Evolutionary conservation across 495 filamentous ascomycete species (phyloP), one percentile per base, ranked within the genome.

Genomic region (Xylaria telfairii): DNA sequence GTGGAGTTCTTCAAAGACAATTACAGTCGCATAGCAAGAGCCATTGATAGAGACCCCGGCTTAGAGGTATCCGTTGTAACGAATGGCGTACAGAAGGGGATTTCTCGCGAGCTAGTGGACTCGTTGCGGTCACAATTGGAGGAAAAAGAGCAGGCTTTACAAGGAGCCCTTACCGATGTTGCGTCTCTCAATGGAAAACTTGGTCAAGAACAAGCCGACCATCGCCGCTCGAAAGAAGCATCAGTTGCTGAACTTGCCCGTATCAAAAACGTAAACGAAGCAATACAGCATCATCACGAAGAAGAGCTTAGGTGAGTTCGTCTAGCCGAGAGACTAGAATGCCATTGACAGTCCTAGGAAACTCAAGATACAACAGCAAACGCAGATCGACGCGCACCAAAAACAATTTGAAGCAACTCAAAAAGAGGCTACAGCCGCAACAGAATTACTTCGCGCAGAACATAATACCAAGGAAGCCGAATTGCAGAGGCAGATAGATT

Each of bases 1-100:
- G 89, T 98, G 47, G 94, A 97, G 70, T 97, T 98, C 77, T 86
- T 98, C 71, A 97, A 97, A 77, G 94, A 98, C 74, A 96, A 97
- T 77, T 99, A 95, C 77, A 94, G 91, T 71, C 92, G 94, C 39
- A 82, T 98, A 65, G 83, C 91, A 24, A 88, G 94, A 65, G 92
- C 95, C 24, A 93, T 99, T 75, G 96, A 99, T 78, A 91, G 94
- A 61, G 94, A 97, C 70, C 96, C 96, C 6, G 93, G 89, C 10
- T 82, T 95, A 47, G 96, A 99, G 76, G 89, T 95, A 28, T 90
- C 91, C 0, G 86, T 95, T 46, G 81, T 94, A 63, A 86, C 90
- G 53, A 93, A 94, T 80, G 92, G 92, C 0, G 84, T 93, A 32
- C 88, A 93, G 76, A 94, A 93, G 74, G 93, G 93, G 13, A 89